Evolutionary conservation across 345 rosid species (phyloP).

Genomic region (Bretschneidera sinensis): DNA sequence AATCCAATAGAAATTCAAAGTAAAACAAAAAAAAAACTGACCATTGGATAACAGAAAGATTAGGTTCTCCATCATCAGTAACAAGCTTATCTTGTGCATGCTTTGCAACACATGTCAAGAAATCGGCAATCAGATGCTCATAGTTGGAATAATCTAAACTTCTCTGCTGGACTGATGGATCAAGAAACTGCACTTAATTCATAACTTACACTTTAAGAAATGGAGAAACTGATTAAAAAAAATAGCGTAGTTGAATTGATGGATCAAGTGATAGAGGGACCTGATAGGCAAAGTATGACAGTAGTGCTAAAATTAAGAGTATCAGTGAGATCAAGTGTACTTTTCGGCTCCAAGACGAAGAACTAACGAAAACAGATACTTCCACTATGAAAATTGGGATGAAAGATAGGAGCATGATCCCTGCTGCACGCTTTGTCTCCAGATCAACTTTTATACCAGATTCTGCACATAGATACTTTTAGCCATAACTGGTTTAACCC

Average conservation of each 20-base stretch:
- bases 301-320: constrained; percentile 17
- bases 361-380: constrained; percentile 24
- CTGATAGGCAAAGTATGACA: constrained; percentile 29
- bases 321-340: constrained; percentile 24
- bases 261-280: no score
- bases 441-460: constrained; percentile 30
- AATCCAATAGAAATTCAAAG: no score
- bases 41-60: no score
- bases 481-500: no score
- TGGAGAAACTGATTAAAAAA: background rate
- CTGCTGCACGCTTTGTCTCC: constrained; percentile 29
- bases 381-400: constrained; percentile 26
- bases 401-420: constrained; percentile 29
- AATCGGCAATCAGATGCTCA: no score
- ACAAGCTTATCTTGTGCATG: no score
- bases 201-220: background rate
- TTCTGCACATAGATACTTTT: constrained; percentile 14
- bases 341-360: constrained; percentile 20
- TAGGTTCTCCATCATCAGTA: no score
- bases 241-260: no score
- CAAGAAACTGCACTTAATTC: constrained; percentile 16
- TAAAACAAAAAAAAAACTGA: no score
- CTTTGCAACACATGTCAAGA: no score
- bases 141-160: constrained; percentile 23
- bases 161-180: constrained; percentile 15